Evolutionary conservation across 495 filamentous ascomycete genomes (phyloP).

Genomic region (Jackrogersella multiformis): DNA sequence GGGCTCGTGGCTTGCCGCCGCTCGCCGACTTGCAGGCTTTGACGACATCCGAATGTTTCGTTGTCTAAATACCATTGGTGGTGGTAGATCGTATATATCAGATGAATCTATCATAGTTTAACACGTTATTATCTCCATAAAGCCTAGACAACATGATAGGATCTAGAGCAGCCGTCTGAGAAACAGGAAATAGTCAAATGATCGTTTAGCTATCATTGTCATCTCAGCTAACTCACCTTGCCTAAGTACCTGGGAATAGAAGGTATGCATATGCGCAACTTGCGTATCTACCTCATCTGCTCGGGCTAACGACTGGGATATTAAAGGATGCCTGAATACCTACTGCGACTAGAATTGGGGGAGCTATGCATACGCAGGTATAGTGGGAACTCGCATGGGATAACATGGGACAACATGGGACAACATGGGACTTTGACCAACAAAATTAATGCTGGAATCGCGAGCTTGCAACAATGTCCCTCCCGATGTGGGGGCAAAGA

Average conservation of each 20-base stretch:
- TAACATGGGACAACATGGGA: no score
- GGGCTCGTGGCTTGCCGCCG: slow-evolving; percentile 38
- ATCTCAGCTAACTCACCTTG: neutral
- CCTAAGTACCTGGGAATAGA: neutral
- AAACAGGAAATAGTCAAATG: neutral
- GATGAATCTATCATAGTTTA: neutral
- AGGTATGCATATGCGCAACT: no score
- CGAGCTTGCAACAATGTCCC: slow-evolving; percentile 21
- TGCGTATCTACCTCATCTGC: neutral
- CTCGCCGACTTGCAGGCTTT: slow-evolving; percentile 35
- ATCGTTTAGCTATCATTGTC: neutral
- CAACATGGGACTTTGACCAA: slow-evolving; percentile 17
- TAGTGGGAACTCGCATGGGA: slow-evolving; percentile 24
- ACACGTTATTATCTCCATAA: neutral
- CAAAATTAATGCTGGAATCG: neutral
- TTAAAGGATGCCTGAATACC: slow-evolving; percentile 3
- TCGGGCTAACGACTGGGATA: neutral
- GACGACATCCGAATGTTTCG: slow-evolving; percentile 22
- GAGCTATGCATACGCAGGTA: slow-evolving; percentile 31
- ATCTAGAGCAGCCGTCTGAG: neutral
- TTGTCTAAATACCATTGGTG: neutral
- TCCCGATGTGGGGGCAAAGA: slow-evolving; percentile 33
- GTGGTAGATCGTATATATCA: slow-evolving; percentile 2
- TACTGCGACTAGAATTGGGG: slow-evolving; percentile 17
- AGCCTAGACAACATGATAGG: neutral